Conservation (phyloP, 176 grass and related monocot genomes). For the Triticum aestivum region DNA sequence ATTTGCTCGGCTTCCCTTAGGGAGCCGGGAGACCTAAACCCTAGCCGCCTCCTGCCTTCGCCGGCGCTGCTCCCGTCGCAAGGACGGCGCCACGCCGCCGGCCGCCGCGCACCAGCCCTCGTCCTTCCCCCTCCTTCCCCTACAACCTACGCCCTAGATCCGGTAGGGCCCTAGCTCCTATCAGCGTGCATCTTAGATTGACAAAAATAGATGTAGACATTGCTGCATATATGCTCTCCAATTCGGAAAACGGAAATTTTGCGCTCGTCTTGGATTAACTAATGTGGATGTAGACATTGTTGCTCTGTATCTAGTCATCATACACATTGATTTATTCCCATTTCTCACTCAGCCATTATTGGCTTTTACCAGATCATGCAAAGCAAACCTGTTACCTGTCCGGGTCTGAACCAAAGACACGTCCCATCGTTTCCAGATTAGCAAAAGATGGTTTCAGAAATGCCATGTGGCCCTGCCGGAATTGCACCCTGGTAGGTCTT, state of each 20-base stretch:
- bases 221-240: not conserved
- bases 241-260: not conserved
- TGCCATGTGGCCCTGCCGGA: constrained; percentile 27
- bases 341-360: constrained; percentile 12
- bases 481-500: not conserved
- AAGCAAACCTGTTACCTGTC: constrained; percentile 26
- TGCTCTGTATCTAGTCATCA: constrained; percentile 2
- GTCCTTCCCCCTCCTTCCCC: no score
- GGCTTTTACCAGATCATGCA: constrained; percentile 17
- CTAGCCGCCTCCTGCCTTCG: no score
- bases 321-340: constrained; percentile 19
- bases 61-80: no score
- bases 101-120: no score
- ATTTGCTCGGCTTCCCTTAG: no score
- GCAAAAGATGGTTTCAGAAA: constrained; percentile 37
- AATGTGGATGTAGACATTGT: not conserved
- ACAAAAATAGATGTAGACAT: not conserved
- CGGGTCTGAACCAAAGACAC: constrained; percentile 4
- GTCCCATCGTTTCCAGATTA: constrained; percentile 49
- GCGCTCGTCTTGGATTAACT: not conserved
- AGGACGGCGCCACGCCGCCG: no score
- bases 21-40: no score
- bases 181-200: no score
- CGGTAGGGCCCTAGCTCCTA: no score
- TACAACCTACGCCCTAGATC: no score